These are phyloP conservation scores for Epichloe gansuensis DNA, from an alignment of 2,329 filamentous ascomycete species.

Conservation along the genomic window DNA sequence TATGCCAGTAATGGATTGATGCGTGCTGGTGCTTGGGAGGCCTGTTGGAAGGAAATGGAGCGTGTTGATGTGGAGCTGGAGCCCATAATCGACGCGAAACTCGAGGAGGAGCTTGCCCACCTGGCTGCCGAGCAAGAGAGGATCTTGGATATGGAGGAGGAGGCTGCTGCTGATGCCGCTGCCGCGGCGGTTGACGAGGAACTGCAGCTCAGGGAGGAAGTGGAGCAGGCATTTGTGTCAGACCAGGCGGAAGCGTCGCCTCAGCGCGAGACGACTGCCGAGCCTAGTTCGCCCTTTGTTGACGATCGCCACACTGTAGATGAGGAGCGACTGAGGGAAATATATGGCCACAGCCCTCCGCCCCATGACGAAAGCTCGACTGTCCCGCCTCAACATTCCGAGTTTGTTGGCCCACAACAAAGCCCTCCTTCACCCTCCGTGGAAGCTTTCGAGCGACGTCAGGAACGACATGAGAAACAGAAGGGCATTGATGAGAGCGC, in stretches of 20 bases:
- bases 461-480: slow-evolving; percentile 19
- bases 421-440: slow-evolving; percentile 11
- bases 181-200: slow-evolving; percentile 6
- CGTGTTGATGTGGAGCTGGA: slow-evolving; percentile 89
- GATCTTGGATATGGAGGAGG: slow-evolving; percentile 19
- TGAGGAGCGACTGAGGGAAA: slow-evolving; percentile 40
- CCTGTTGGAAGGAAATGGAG: slow-evolving; percentile 97
- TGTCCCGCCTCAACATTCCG: slow-evolving; percentile 6
- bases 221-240: slow-evolving; percentile 12
- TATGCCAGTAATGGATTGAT: slow-evolving; percentile 94
- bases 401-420: slow-evolving; percentile 5
- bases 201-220: slow-evolving; percentile 15
- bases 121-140: slow-evolving; percentile 35
- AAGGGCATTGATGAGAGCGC: slow-evolving; percentile 26
- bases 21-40: slow-evolving; percentile 80
- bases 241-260: slow-evolving; percentile 8
- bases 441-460: slow-evolving; percentile 17
- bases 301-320: slow-evolving; percentile 29
- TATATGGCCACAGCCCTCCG: slow-evolving; percentile 30
- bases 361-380: slow-evolving; percentile 7
- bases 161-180: slow-evolving; percentile 9
- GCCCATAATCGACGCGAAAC: slow-evolving; percentile 49
- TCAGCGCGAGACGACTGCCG: slow-evolving; percentile 6
- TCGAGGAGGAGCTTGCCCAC: slow-evolving; percentile 48
- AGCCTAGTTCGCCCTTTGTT: slow-evolving; percentile 6